Evolutionary conservation across 2,329 filamentous ascomycete species (phyloP), one percentile per base, ranked within the genome.

Genomic region (Emergomyces pasteurianus): DNA sequence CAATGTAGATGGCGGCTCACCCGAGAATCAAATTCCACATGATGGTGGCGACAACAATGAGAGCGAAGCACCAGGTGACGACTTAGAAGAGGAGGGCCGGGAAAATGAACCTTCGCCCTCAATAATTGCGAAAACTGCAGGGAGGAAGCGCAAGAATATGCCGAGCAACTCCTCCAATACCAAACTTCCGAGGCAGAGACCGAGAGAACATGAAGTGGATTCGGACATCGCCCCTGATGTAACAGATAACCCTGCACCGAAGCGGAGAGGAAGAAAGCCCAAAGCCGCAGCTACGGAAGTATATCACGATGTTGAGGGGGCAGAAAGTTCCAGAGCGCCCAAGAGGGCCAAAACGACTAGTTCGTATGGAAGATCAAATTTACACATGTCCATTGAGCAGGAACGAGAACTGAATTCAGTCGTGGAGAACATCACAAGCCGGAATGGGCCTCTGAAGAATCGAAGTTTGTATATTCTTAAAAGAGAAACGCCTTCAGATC

Each of bases 401-500:
- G 65, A 71, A 53, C 65, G 73, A 6, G 73, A 78, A 49, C 62
- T 79, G 42, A 70, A 76, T 55, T 69, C 73, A 47, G 71, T 77
- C 23, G 73, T 78, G 21, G 74, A 77, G 59, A 75, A 75, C 53
- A 74, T 78, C 50, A 72, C 72, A 60, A 75, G 73, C 52, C 71
- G 75, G 58, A 72, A 72, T 16, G 74, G 75, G 14, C 79, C 79
- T 23, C 71, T 77, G 55, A 79, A 77, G 59, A 76, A 75, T 50
- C 75, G 76, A 61, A 79, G 79, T 52, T 69, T 81, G 3, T 77
- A 79, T 63, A 80, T 81, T 56, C 72, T 81, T 54, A 78, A 79
- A 62, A 75, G 78, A 53, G 79, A 82, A 67, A 76, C 74, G 14
- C 78, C 80, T n/a, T 72, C 77, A 0, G 80, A 85, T 59, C 78